These are phyloP conservation scores for Exophiala aquamarina DNA, from an alignment of 2,329 filamentous ascomycete species.

Conservation along the genomic window DNA sequence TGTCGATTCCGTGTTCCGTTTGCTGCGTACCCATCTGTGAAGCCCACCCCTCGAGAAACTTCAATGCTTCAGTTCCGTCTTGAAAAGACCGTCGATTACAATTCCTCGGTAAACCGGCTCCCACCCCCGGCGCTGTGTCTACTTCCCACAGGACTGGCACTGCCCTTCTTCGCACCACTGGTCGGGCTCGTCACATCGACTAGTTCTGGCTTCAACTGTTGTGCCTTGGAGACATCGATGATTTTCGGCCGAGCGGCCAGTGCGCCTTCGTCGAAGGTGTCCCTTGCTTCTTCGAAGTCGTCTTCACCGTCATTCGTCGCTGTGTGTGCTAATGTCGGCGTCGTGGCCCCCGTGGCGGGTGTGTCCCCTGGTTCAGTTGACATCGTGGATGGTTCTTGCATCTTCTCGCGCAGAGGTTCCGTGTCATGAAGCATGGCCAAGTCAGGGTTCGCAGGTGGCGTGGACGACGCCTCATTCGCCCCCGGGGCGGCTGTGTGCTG, in stretches of 20 bases:
- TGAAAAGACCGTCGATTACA: no score
- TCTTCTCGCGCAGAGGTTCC: conserved; percentile 14
- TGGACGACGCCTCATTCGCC: neutral
- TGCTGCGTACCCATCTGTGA: no score
- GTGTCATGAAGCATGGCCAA: conserved; percentile 4
- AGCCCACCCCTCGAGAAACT: no score
- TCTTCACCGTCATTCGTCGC: conserved; percentile 21
- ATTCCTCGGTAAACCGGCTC: conserved; percentile 26
- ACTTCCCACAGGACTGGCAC: conserved; percentile 5
- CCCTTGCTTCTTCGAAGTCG: conserved; percentile 29
- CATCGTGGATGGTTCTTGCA: conserved; percentile 19
- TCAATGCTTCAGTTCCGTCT: no score
- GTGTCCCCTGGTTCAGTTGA: conserved; percentile 13
- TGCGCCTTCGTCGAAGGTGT: conserved; percentile 26
- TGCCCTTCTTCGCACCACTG: neutral
- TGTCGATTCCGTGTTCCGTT: no score
- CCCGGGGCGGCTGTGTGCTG: neutral
- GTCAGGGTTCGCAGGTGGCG: conserved; percentile 8
- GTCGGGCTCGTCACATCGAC: conserved; percentile 17
- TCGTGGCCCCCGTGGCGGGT: conserved; percentile 16
- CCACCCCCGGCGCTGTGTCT: conserved; percentile 11
- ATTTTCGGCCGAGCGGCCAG: conserved; percentile 15
- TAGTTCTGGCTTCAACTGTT: conserved; percentile 10
- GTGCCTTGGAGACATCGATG: conserved; percentile 24
- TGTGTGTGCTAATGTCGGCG: conserved; percentile 17